Evolutionary conservation across 345 rosid genomes (phyloP), one percentile per base, ranked within the genome.

Genomic region (Gossypium longicalyx): DNA sequence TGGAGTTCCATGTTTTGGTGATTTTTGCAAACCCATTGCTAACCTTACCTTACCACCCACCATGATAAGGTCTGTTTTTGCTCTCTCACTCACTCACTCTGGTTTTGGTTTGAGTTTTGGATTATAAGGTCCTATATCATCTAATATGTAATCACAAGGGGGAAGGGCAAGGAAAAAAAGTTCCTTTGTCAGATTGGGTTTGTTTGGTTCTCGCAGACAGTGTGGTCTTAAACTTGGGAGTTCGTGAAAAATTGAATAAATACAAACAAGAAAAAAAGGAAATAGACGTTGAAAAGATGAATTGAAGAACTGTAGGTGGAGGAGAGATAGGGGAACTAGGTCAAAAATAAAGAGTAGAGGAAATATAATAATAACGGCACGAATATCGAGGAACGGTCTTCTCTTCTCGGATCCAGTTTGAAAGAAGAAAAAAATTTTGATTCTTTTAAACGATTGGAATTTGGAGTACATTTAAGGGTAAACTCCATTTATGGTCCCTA

Each of bases 21-120:
- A 91, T 72, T 86, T 93, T 51, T 89, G 97, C 49, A 95, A 79
- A 2, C 98, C 94, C 94, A 95, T 95, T 54, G 97, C 94, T 29
- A 76, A 60, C 77, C 89, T 90, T 51, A 93, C 91, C 77, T 93
- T 95, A 9, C 99, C 98, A 15, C 93, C 91, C 58, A 93, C 99
- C 98, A 95, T 93, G 76, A 49, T 53, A 74, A 70, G 61, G 62
- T 67, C 22, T 41, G 67, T 56, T 9, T 38, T 44, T 49, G 71
- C 53, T 56, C 65, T 71, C 71, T 54, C 51, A 3, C 17, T 12
- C 17, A n/a, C 20, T 52, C 63, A 0, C 6, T 34, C 6, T 4
- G 38, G 38, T 34, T 34, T 34, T 19, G 63, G 49, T 5, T 71
- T 54, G 22, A 1, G 27, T 34, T n/a, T 22, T 7, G 41, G n/a